These are phyloP conservation scores for Priceomyces castillae DNA, from an alignment of 805 yeast species.

Conservation along the genomic window DNA sequence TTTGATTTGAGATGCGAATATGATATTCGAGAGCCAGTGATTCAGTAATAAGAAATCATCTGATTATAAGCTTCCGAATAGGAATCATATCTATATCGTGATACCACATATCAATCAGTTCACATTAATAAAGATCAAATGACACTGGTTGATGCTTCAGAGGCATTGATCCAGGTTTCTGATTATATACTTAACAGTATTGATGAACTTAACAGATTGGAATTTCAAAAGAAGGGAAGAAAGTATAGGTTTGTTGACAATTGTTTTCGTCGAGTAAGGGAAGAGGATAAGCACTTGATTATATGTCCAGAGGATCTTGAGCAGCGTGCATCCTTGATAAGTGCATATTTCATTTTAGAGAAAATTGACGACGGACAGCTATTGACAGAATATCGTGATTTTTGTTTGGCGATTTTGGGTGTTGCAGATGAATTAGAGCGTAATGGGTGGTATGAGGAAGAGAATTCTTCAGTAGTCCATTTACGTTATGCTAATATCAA, in stretches of 20 bases:
- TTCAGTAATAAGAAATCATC: no score
- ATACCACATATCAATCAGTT: no score
- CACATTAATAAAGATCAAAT: neutral
- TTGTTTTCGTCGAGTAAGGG: constrained; percentile 46
- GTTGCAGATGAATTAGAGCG: constrained; percentile 49
- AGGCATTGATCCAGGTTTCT: constrained; percentile 35
- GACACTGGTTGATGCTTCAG: constrained; percentile 21
- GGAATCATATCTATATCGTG: no score
- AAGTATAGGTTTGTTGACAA: constrained; percentile 49
- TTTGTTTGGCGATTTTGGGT: constrained; percentile 48
- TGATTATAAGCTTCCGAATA: no score
- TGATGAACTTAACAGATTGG: constrained; percentile 31
- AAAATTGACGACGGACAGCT: constrained; percentile 37
- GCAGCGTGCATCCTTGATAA: constrained; percentile 36
- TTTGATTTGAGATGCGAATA: neutral
- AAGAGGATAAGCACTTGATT: constrained; percentile 48
- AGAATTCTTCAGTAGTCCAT: constrained; percentile 40
- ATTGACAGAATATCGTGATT: constrained; percentile 32
- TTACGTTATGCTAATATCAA: constrained; percentile 32
- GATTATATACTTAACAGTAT: constrained; percentile 36
- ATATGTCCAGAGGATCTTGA: constrained; percentile 30
- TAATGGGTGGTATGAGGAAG: constrained; percentile 49
- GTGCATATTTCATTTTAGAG: constrained; percentile 43
- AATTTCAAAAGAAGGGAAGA: constrained; percentile 44
- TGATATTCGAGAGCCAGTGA: neutral